A percentile compares a stretch with the other conserved stretches of the same genome.
These are phyloP conservation scores for Plectosphaerella cucumerina DNA, from an alignment of 2,329 filamentous ascomycete genomes.

Conservation along the genomic window DNA sequence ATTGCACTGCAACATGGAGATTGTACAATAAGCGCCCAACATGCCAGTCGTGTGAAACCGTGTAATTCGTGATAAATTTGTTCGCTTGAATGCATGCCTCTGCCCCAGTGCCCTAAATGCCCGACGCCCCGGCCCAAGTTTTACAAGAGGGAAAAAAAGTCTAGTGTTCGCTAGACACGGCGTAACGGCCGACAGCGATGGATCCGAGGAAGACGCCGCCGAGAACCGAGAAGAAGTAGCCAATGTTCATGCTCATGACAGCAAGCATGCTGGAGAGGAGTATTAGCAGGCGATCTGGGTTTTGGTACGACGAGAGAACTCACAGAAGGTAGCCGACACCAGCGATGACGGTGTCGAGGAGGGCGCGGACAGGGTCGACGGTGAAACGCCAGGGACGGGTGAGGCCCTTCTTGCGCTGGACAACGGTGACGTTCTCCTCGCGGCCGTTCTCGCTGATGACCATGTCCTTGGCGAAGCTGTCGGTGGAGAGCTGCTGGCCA, in stretches of 20 bases:
- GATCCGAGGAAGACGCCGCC: slow-evolving; percentile 83
- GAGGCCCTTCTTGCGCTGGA: slow-evolving; percentile 51
- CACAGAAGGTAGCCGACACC: slow-evolving; percentile 83
- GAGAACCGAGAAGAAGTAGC: slow-evolving; percentile 78
- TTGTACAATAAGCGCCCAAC: not conserved
- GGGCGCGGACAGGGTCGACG: slow-evolving; percentile 71
- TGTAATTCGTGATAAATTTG: not conserved
- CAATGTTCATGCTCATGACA: slow-evolving; percentile 85
- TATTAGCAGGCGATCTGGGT: not conserved
- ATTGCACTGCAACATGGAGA: not conserved
- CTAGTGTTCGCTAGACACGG: slow-evolving; percentile 44
- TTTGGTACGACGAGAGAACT: slow-evolving; percentile 31
- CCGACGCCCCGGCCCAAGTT: not conserved
- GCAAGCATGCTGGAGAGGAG: slow-evolving; percentile 69
- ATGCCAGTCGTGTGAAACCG: not conserved
- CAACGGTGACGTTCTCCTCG: slow-evolving; percentile 75
- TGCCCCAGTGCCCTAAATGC: not conserved
- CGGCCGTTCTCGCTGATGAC: slow-evolving; percentile 71
- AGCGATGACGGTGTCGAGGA: slow-evolving; percentile 66
- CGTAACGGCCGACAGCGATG: slow-evolving; percentile 70
- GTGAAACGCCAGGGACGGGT: slow-evolving; percentile 74
- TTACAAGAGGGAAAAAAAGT: not conserved
- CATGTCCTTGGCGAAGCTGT: slow-evolving; percentile 60
- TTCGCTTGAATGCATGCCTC: not conserved
- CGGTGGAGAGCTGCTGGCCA: slow-evolving; percentile 53